Evolutionary conservation across 2,329 filamentous ascomycete species (phyloP), one percentile per base, ranked within the genome.

Genomic region (Ilyonectria mors-panacis): DNA sequence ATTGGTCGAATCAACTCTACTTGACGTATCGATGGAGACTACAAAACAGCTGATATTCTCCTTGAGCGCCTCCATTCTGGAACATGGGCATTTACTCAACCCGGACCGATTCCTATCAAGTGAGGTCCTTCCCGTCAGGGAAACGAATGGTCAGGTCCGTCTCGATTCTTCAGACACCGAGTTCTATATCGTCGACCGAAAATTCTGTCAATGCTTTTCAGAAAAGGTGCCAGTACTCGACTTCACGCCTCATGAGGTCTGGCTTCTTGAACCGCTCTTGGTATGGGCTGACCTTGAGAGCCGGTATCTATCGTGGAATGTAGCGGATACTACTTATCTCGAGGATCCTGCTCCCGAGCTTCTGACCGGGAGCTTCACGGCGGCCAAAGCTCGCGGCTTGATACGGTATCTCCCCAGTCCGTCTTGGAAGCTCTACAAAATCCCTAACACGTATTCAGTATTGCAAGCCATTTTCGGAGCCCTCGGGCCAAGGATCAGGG

Each of bases 271-370:
- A 6, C 66, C 70, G 3, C 10, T 75, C 0, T 6, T 75, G 4
- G 69, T 65, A 0, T 75, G 73, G 73, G 73, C 73, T 2, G 70
- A 67, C 2, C 64, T 75, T 9, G 73, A 75, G 8, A 54, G 65
- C 3, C 58, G 72, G 7, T 75, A 75, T 10, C 21, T 75, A 2
- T 75, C 73, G 0, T 58, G 53, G 1, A 71, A 70, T 8, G 70
- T 75, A 6, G 59, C 67, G 1, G 70, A 73, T 9, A 54, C 61
- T 28, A 30, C 21, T 30, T 50, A 47, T 48, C 3, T 55, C 12
- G 51, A 61, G 4, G 51, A 45, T 8, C 37, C 26, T 30, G 28
- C 21, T 26, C 26, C 28, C 39, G 48, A 62, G n/a, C 65, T 70
- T 0, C 61, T 63, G 0, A 53, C 45, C 2, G 59, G 63, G 0